Evolutionary conservation across 805 yeast species (phyloP).

Genomic region (Candida glaebosa): DNA sequence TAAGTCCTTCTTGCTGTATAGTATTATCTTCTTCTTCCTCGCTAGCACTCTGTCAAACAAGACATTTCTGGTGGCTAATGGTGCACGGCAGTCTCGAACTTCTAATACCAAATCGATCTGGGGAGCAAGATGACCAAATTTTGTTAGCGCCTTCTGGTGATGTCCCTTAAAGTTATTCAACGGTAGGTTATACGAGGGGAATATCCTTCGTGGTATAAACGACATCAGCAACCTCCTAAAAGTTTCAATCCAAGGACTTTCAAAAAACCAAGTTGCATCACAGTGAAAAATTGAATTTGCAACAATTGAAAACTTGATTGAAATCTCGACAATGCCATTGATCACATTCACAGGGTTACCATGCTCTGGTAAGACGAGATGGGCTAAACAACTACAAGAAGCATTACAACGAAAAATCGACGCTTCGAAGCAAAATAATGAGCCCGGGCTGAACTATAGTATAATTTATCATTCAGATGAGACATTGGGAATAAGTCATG

Average conservation of each 20-base stretch:
- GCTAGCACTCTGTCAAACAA: constrained; percentile 67
- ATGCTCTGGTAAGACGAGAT: constrained; percentile 74
- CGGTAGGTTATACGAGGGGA: constrained; percentile 69
- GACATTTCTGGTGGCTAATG: constrained; percentile 75
- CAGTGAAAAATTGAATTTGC: not conserved
- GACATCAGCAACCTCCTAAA: constrained; percentile 24
- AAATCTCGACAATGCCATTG: constrained; percentile 64
- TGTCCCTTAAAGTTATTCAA: constrained; percentile 87
- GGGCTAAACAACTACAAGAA: constrained; percentile 55
- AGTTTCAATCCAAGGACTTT: no score
- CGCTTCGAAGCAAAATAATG: constrained; percentile 30
- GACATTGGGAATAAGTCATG: constrained; percentile 65
- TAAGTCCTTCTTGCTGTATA: constrained; percentile 76
- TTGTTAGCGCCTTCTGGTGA: constrained; percentile 73
- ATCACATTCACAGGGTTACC: constrained; percentile 84
- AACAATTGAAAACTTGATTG: not conserved
- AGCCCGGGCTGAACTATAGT: constrained; percentile 52
- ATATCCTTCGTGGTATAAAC: constrained; percentile 67
- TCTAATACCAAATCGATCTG: constrained; percentile 81
- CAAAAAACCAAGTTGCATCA: not conserved
- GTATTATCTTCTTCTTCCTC: constrained; percentile 52
- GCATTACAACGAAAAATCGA: constrained; percentile 47
- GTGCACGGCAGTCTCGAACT: constrained; percentile 86
- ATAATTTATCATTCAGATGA: constrained; percentile 78
- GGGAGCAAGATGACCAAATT: constrained; percentile 65